phyloP scores from a whole-genome alignment of 2,329 filamentous ascomycete genomes.

The Colletotrichum lupini region DNA sequence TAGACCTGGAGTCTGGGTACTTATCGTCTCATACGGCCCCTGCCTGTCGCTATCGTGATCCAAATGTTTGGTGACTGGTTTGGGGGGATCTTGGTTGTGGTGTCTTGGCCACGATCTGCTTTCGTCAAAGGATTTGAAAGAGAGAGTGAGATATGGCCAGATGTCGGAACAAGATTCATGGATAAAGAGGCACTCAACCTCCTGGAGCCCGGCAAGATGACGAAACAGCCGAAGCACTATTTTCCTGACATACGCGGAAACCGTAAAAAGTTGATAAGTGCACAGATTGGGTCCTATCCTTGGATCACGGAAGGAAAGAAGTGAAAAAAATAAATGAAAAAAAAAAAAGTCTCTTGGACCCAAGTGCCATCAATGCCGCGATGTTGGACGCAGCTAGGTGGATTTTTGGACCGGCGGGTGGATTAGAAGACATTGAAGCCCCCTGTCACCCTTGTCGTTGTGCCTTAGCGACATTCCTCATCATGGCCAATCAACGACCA shows the following conservation, averaged over 20 bases:
- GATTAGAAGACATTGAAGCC: neutral
- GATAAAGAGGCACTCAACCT: neutral
- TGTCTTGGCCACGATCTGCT: neutral
- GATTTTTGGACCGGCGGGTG: constrained; percentile 11
- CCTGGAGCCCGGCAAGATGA: neutral
- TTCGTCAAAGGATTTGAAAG: neutral
- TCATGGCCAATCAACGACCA: constrained; percentile 23
- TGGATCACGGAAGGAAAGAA: neutral
- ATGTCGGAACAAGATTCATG: neutral
- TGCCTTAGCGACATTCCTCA: constrained; percentile 12
- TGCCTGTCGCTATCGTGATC: constrained; percentile 12
- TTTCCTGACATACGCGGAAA: neutral
- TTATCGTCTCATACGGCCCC: constrained; percentile 20
- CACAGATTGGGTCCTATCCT: neutral
- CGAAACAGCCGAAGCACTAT: neutral
- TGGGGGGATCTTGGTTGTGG: constrained; percentile 1
- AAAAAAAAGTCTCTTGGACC: constrained; percentile 3
- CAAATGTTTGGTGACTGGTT: neutral
- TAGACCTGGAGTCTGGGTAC: neutral
- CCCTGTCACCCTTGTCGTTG: constrained; percentile 14
- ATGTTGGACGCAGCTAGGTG: constrained; percentile 30
- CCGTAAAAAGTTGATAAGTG: neutral
- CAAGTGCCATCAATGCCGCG: constrained; percentile 25
- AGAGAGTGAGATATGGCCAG: neutral
- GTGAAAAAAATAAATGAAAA: neutral